These are phyloP conservation scores for Colletotrichum paranaense DNA, from an alignment of 2,329 filamentous ascomycete species.

Conservation along the genomic window DNA sequence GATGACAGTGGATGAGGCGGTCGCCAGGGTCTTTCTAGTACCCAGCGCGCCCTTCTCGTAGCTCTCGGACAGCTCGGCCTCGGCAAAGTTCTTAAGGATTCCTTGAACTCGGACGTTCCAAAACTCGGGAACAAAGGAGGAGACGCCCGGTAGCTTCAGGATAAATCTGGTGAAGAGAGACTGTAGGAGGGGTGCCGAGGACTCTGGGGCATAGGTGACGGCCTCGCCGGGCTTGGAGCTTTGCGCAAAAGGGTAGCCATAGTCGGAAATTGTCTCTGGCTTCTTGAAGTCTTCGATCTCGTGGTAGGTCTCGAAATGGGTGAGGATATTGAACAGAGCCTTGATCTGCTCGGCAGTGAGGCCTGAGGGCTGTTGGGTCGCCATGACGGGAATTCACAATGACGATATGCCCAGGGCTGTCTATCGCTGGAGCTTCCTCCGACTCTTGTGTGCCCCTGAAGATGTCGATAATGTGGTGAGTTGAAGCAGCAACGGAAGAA, in stretches of 20 bases:
- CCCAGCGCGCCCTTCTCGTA: slow-evolving; percentile 84
- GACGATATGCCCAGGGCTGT: background rate
- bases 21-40: slow-evolving; percentile 79
- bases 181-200: slow-evolving; percentile 75
- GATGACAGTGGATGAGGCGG: slow-evolving; percentile 75
- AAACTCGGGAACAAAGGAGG: slow-evolving; percentile 71
- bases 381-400: slow-evolving; percentile 9
- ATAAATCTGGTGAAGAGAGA: slow-evolving; percentile 73
- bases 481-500: background rate
- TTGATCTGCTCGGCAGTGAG: slow-evolving; percentile 55
- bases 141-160: slow-evolving; percentile 74
- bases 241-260: slow-evolving; percentile 75
- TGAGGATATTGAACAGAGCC: slow-evolving; percentile 70
- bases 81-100: slow-evolving; percentile 70
- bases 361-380: slow-evolving; percentile 6
- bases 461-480: background rate
- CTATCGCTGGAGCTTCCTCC: background rate
- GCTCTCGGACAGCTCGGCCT: slow-evolving; percentile 80
- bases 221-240: background rate
- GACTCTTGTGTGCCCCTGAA: background rate
- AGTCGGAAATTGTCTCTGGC: slow-evolving; percentile 71
- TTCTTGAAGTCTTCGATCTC: slow-evolving; percentile 80
- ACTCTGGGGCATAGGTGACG: slow-evolving; percentile 45
- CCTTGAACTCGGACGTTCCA: slow-evolving; percentile 72
- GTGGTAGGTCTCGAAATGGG: slow-evolving; percentile 68